Percentiles rank a stretch among this genome's conserved stretches.
Evolutionary conservation across 495 filamentous ascomycete genomes (phyloP).

Genomic region (Gamarada debralockiae): DNA sequence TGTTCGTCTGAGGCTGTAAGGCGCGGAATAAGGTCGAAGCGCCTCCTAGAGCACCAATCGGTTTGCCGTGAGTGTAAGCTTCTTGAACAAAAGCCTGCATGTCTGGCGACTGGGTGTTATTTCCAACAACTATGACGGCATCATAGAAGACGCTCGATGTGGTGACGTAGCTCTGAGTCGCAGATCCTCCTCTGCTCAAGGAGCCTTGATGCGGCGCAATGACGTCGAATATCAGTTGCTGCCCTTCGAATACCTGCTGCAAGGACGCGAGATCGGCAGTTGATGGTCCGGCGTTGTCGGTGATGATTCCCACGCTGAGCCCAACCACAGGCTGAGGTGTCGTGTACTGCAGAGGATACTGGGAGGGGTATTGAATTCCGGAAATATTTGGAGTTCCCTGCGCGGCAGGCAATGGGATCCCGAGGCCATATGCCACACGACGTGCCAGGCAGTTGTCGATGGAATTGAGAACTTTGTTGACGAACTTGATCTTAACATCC

Average conservation of each 20-base stretch:
- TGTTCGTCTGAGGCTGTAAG: not conserved
- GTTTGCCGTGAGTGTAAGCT: not conserved
- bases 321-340: not conserved
- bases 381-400: not conserved
- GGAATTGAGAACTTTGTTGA: constrained; percentile 1
- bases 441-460: constrained; percentile 1
- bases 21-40: not conserved
- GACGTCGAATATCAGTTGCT: not conserved
- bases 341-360: not conserved
- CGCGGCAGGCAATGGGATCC: not conserved
- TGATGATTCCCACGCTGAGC: constrained; percentile 1
- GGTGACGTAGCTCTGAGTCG: constrained; percentile 2
- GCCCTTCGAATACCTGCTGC: not conserved
- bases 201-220: not conserved
- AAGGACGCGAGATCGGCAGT: not conserved
- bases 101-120: not conserved
- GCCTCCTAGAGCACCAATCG: constrained; percentile 1
- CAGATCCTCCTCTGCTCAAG: not conserved
- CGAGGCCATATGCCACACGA: not conserved
- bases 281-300: not conserved
- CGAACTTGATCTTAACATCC: not conserved
- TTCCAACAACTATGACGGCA: not conserved
- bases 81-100: not conserved
- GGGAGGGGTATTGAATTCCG: not conserved
- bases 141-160: not conserved